Conservation (phyloP, 164 flowering plant species). For the Umbellularia californica region DNA sequence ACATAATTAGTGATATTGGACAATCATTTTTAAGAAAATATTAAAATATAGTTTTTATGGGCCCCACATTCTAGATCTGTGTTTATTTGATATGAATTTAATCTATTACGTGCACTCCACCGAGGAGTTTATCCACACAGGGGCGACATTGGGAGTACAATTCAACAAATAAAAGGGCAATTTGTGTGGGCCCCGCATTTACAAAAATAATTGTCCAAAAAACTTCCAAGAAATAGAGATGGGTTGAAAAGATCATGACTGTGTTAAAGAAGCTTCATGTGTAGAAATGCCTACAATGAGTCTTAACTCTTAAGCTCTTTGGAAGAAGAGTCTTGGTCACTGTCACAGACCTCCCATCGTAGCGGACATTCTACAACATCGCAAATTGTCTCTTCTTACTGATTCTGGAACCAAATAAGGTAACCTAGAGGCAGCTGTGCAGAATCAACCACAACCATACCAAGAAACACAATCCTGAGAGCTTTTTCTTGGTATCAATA, state of each 20-base stretch:
- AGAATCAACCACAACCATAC: conserved; percentile 9
- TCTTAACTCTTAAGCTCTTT: conserved; percentile 63
- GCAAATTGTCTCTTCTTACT: conserved; percentile 12
- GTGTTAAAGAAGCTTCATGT: conserved; percentile 15
- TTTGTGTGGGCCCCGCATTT: too few relatives aligned
- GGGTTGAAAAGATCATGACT: conserved; percentile 14
- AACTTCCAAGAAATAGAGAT: conserved; percentile 26
- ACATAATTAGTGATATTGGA: too few relatives aligned
- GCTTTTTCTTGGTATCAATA: conserved; percentile 3
- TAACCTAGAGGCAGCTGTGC: conserved; percentile 11
- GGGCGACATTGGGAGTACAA: too few relatives aligned
- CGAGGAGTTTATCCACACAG: too few relatives aligned
- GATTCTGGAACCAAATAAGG: conserved; percentile 11
- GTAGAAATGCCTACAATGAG: conserved; percentile 28
- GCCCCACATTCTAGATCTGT: too few relatives aligned
- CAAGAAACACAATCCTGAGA: conserved; percentile 1
- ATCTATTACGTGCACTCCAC: too few relatives aligned
- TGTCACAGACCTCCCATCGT: conserved; percentile 20
- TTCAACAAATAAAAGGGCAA: too few relatives aligned
- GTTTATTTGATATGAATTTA: too few relatives aligned
- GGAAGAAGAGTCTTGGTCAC: conserved; percentile 52
- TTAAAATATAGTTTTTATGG: too few relatives aligned
- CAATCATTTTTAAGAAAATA: too few relatives aligned
- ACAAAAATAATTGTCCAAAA: too few relatives aligned
- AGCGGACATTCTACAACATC: conserved; percentile 1